Base-by-base conservation (phyloP, 345 rosid species). In the Eucalyptus cloeziana region DNA sequence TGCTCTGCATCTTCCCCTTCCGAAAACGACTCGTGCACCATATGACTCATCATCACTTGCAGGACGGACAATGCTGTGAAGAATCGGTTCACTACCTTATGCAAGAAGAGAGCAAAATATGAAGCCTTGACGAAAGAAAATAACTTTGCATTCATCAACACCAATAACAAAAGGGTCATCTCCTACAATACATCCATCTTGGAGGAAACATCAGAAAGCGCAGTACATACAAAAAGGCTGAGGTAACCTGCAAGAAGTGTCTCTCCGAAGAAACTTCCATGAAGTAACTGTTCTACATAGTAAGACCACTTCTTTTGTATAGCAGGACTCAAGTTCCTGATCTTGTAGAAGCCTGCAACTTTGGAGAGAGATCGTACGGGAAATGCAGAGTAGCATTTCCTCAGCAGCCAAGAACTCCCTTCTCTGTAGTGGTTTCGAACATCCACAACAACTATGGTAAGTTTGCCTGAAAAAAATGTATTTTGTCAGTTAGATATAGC, bases 11-110 rank as follows among this genome's bases (percentile, higher is more conserved):
- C 69, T 33, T 85, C 40, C 27, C 43, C 64, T 10, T 12, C 19
- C n/a, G 47, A 37, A 17, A 17, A 40, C 43, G 25, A 86, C 44
- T 51, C 19, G 27, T 15, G 58, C 69, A 19, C 47, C 67, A 10
- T 51, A 51, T n/a, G 17, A 67, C 45, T 54, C 27, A 13, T 52
- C 27, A 15, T 50, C 86, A 27, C 54, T 54, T 89, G 91, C 93
- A 98, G 99, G 93, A 98, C 99, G 43, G 99, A 98, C 93, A 98
- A 98, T 89, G 99, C 99, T n/a, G 99, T 98, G 92, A 98, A 98
- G 93, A 98, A 98, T 88, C 94, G 99, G 67, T 98, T 98, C 91
- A 92, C 99, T 25, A 98, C 99, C 44, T 92, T 98, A 62, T 97
- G 99, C 92, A 98, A 98, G 96, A 98, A 97, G 93, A 98, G 96